phyloP scores from a whole-genome alignment of 2,329 filamentous ascomycete genomes.

The Geosmithia flava region DNA sequence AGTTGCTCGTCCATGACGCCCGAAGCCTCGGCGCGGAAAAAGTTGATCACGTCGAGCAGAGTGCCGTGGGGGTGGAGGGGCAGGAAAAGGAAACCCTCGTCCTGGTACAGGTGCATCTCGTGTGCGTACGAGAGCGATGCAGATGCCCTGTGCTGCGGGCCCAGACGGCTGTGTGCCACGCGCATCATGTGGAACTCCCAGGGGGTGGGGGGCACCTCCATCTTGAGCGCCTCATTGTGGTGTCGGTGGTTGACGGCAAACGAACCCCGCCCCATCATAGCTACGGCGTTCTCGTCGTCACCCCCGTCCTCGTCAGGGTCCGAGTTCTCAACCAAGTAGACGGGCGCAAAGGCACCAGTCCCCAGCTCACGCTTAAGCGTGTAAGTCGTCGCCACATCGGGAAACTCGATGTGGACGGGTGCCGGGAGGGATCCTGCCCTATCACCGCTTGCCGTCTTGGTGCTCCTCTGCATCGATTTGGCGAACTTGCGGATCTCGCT shows the following conservation, averaged over 20 bases:
- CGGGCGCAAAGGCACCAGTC: slow-evolving; percentile 86
- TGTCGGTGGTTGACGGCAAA: slow-evolving; percentile 34
- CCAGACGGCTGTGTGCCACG: slow-evolving; percentile 64
- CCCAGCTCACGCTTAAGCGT: slow-evolving; percentile 76
- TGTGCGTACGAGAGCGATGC: slow-evolving; percentile 74
- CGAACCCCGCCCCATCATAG: slow-evolving; percentile 48
- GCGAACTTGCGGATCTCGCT: slow-evolving; percentile 72
- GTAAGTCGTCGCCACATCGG: slow-evolving; percentile 54
- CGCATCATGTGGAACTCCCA: slow-evolving; percentile 99
- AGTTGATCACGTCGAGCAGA: slow-evolving; percentile 86
- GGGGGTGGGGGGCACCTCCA: slow-evolving; percentile 75
- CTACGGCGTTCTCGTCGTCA: slow-evolving; percentile 26
- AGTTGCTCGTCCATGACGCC: slow-evolving; percentile 80
- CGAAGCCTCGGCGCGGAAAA: slow-evolving; percentile 58
- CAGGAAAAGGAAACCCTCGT: slow-evolving; percentile 82
- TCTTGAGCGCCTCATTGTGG: slow-evolving; percentile 76
- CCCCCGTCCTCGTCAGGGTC: slow-evolving; percentile 26
- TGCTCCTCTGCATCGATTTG: slow-evolving; percentile 49
- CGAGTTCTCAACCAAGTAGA: slow-evolving; percentile 80
- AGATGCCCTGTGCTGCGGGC: slow-evolving; percentile 54
- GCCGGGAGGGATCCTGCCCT: slow-evolving; percentile 45
- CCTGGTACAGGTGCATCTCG: slow-evolving; percentile 82
- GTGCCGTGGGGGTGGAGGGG: slow-evolving; percentile 85
- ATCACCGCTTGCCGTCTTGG: slow-evolving; percentile 37
- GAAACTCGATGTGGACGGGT: slow-evolving; percentile 56